Percentiles rank a stretch among this genome's conserved stretches.
phyloP scores from a whole-genome alignment of 2,329 filamentous ascomycete genomes.

The Sporothrix inflata region DNA sequence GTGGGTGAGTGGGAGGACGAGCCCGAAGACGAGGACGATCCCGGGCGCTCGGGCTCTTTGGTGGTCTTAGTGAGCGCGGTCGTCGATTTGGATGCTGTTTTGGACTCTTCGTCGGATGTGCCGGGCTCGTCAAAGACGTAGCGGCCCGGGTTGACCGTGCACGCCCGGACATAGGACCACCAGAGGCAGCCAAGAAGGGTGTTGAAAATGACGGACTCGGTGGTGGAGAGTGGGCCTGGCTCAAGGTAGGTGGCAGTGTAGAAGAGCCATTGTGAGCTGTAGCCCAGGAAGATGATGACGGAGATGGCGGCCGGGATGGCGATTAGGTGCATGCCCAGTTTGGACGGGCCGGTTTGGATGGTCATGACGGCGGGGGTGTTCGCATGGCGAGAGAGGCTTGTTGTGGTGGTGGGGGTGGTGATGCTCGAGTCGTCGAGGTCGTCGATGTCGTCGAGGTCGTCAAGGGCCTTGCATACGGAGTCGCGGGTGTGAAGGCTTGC shows the following conservation, averaged over 20 bases:
- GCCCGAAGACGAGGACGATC: slow-evolving; percentile 17
- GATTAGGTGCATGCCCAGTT: slow-evolving; percentile 55
- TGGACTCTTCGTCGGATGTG: background rate
- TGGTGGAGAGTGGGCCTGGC: slow-evolving; percentile 61
- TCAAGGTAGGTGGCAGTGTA: slow-evolving; percentile 59
- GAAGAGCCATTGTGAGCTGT: slow-evolving; percentile 74
- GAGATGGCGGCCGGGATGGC: slow-evolving; percentile 70
- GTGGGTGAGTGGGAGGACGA: slow-evolving; percentile 23
- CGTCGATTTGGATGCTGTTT: background rate
- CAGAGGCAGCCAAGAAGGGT: slow-evolving; percentile 64
- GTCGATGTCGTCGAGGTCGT: background rate
- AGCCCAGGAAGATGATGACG: slow-evolving; percentile 71
- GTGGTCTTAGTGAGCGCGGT: background rate
- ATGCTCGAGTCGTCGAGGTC: background rate
- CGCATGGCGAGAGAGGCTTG: background rate
- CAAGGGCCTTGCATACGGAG: background rate
- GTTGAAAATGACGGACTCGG: slow-evolving; percentile 69
- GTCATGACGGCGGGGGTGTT: slow-evolving; percentile 12
- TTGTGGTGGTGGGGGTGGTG: background rate
- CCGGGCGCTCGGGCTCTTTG: slow-evolving; percentile 12
- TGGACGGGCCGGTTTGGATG: slow-evolving; percentile 43
- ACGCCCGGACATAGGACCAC: slow-evolving; percentile 68
- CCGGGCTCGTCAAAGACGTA: slow-evolving; percentile 47
- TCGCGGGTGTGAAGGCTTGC: background rate
- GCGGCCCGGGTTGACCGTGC: slow-evolving; percentile 61